Base-by-base conservation (phyloP, 371 early-diverging fungal species). In the Mortierella sp. region DNA sequence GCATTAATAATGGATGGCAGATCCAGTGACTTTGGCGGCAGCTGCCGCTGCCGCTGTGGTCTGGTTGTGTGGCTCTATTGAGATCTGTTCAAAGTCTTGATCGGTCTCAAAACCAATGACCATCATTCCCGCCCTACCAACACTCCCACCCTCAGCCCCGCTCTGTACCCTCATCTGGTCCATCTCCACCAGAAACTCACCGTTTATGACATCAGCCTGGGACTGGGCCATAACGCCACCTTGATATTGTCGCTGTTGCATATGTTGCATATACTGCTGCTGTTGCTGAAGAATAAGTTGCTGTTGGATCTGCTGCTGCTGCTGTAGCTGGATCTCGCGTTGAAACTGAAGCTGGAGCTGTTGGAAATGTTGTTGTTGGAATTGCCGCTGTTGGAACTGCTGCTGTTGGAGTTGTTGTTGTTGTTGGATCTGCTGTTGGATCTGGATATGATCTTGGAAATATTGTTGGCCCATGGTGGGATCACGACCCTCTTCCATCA, bases 1-100 rank as follows among this genome's bases (percentile, higher is more conserved):
- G 10, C 16, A 52, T 55, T 55, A 55, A 55, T 11, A 28, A 22
- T 55, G 55, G 32, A 55, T 55, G 28, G 55, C 22, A 28, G 55
- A 13, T 28, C 55, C 33, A 32, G 48, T 50, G 36, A 7, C 59
- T 58, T 58, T 67, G 38, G 43, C 58, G 4, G 57, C 58, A 45
- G 63, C 32, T 9, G 63, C 45, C 15, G 28, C 63, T 21, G 63
- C 63, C 5, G 63, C 58, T 4, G 50, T 58, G 7, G 53, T n/a
- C 9, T 53, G 32, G 16, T 43, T 24, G 22, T 33, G 28, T 33
- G 40, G 22, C 22, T 72, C 72, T 21, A 77, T 72, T 7, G 72
- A 48, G 45, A 77, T 77, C 50, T 72, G 72, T 53, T 69, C 77
- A 62, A 69, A 69, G 33, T 69, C 72, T 15, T 75, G 58, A 16